Evolutionary conservation across 2,329 filamentous ascomycete genomes (phyloP).

Genomic region (Grosmannia serpens): DNA sequence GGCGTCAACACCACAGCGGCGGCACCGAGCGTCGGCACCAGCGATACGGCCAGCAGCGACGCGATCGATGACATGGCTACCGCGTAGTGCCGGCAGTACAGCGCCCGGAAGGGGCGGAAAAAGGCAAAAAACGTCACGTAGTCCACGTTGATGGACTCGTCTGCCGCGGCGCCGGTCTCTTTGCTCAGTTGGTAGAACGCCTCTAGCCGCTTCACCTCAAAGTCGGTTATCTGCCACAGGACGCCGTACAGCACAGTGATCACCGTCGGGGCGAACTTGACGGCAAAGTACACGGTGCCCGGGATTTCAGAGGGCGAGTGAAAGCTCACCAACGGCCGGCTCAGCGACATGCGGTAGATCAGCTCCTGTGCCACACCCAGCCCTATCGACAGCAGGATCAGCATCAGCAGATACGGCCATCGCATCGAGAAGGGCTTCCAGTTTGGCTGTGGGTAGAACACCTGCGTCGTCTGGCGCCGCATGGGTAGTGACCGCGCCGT

Average conservation of each 20-base stretch:
- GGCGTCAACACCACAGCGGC: slow-evolving; percentile 49
- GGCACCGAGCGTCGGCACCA: slow-evolving; percentile 58
- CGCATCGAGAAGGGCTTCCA: slow-evolving; percentile 58
- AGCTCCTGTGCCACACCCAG: slow-evolving; percentile 43
- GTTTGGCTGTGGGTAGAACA: slow-evolving; percentile 52
- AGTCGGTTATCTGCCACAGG: slow-evolving; percentile 54
- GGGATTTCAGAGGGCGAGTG: slow-evolving; percentile 36
- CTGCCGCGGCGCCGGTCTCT: slow-evolving; percentile 46
- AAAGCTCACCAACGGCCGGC: slow-evolving; percentile 37
- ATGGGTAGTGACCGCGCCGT: slow-evolving; percentile 9
- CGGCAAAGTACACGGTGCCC: slow-evolving; percentile 42
- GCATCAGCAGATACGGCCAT: slow-evolving; percentile 43
- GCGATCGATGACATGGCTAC: slow-evolving; percentile 56
- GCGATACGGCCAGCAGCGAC: slow-evolving; percentile 52
- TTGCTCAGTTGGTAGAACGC: slow-evolving; percentile 55
- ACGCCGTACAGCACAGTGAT: slow-evolving; percentile 51
- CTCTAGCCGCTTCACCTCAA: slow-evolving; percentile 55
- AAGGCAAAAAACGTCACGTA: slow-evolving; percentile 60
- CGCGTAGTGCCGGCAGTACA: slow-evolving; percentile 53
- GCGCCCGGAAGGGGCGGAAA: slow-evolving; percentile 50
- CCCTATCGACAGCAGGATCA: slow-evolving; percentile 41
- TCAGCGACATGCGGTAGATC: slow-evolving; percentile 37
- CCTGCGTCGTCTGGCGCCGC: slow-evolving; percentile 28
- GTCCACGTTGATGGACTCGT: slow-evolving; percentile 60
- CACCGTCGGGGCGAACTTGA: slow-evolving; percentile 53